A percentile compares a stretch with the other conserved stretches of the same genome.
Evolutionary conservation across 176 grass and related monocot species (phyloP).

Genomic region (Bromus sterilis): DNA sequence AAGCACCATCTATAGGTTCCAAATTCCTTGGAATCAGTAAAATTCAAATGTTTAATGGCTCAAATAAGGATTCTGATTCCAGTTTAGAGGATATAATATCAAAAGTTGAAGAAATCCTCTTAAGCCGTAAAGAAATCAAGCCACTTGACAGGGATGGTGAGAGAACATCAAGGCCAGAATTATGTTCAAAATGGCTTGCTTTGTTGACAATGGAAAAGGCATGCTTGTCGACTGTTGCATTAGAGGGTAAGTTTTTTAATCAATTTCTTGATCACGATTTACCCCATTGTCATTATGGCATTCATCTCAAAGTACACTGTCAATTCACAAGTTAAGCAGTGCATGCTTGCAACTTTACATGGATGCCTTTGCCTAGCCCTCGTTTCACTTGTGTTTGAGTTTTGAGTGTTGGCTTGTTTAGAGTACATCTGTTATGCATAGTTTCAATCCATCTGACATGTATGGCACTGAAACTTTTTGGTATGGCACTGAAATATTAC

Average conservation of each 20-base stretch:
- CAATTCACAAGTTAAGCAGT: background rate
- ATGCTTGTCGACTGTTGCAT: conserved; percentile 80
- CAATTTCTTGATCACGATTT: conserved; percentile 6
- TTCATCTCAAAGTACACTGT: background rate
- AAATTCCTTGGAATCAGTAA: conserved; percentile 92
- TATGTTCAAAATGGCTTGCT: conserved; percentile 94
- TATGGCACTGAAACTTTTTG: too few relatives aligned
- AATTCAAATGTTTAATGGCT: conserved; percentile 41
- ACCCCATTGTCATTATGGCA: background rate
- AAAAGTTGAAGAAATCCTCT: conserved; percentile 93
- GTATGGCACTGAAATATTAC: background rate
- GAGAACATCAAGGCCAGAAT: conserved; percentile 56
- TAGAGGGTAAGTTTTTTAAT: conserved; percentile 71
- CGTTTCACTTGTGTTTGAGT: conserved; percentile 12
- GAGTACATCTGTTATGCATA: too few relatives aligned
- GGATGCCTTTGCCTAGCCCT: background rate
- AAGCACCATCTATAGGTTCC: conserved; percentile 71
- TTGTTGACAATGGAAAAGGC: conserved; percentile 99
- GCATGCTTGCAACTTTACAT: background rate
- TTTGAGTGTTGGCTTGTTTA: background rate
- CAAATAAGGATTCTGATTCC: conserved; percentile 73
- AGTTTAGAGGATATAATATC: conserved; percentile 64
- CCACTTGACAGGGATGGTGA: conserved; percentile 34
- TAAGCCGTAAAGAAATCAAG: conserved; percentile 96
- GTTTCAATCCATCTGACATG: too few relatives aligned